These are phyloP conservation scores for Malania oleifera DNA, from an alignment of 164 flowering plant genomes.

Conservation along the genomic window DNA sequence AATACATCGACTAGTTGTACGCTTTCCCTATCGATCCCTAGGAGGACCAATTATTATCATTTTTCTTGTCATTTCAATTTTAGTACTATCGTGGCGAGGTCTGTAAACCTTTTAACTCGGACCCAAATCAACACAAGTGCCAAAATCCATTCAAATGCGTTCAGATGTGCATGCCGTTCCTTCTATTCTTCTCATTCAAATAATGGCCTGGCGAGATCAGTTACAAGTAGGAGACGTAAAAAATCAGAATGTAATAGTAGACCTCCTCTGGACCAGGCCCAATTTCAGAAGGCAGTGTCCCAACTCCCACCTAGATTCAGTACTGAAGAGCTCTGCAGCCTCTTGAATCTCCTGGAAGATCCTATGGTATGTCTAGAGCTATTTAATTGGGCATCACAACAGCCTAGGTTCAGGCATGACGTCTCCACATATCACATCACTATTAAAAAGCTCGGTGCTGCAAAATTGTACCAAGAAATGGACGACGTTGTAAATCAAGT, in stretches of 20 bases:
- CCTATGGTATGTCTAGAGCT: constrained; percentile 69
- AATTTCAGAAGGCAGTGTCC: constrained; percentile 35
- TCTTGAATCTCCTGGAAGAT: constrained; percentile 40
- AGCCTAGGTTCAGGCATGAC: constrained; percentile 73
- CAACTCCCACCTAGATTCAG: constrained; percentile 68
- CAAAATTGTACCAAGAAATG: constrained; percentile 66
- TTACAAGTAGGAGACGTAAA: constrained; percentile 31
- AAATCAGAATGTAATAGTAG: constrained; percentile 27
- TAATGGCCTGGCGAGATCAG: constrained; percentile 27
- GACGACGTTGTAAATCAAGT: constrained; percentile 68
- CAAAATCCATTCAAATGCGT: background rate
- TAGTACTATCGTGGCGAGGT: no score
- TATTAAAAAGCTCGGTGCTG: constrained; percentile 74
- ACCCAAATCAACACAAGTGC: background rate
- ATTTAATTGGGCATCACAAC: constrained; percentile 80
- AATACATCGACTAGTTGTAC: background rate
- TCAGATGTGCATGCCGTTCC: background rate
- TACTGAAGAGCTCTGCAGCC: constrained; percentile 55
- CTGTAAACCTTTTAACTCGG: background rate
- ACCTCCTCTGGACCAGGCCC: constrained; percentile 35
- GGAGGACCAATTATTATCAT: background rate
- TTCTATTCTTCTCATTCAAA: constrained; percentile 23
- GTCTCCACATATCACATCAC: constrained; percentile 47
- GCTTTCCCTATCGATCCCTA: background rate
- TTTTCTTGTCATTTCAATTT: background rate